Evolutionary conservation across 768 basidiomycete genomes (phyloP).

Genomic region (Leccinum boreale): DNA sequence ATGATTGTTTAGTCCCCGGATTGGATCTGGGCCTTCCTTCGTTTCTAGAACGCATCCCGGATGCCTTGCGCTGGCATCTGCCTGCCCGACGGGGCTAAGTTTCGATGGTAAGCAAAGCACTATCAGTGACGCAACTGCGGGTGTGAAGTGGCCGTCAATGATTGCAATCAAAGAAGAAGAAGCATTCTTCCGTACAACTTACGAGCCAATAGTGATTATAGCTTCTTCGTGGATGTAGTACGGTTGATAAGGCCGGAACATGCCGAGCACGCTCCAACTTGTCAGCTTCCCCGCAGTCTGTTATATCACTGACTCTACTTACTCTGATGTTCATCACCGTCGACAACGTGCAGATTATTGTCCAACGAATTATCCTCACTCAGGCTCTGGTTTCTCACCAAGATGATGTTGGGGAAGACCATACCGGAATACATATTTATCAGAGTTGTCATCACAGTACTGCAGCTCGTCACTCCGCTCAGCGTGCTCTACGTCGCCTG

Average conservation of each 20-base stretch:
- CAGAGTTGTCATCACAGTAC: constrained; percentile 38
- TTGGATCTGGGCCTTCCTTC: neutral
- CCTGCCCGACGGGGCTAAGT: neutral
- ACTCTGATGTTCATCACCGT: neutral
- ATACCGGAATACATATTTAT: constrained; percentile 55
- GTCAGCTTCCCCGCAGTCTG: too few relatives aligned
- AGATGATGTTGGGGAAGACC: constrained; percentile 45
- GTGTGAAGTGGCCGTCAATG: neutral
- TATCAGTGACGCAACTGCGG: neutral
- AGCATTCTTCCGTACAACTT: too few relatives aligned
- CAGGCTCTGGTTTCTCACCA: neutral
- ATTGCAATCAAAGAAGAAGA: neutral
- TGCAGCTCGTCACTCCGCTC: constrained; percentile 49
- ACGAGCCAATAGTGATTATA: too few relatives aligned
- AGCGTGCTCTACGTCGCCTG: constrained; percentile 40
- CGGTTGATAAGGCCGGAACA: neutral
- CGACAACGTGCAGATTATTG: neutral
- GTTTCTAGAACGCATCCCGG: neutral
- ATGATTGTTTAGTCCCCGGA: neutral
- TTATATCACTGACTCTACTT: too few relatives aligned
- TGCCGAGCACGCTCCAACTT: neutral
- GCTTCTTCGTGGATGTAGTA: too few relatives aligned
- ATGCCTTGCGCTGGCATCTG: neutral
- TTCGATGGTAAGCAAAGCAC: neutral
- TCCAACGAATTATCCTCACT: neutral